A percentile compares a stretch with the other conserved stretches of the same genome.
phyloP scores from a whole-genome alignment of 495 filamentous ascomycete species.

The Schizothecium vesticola region DNA sequence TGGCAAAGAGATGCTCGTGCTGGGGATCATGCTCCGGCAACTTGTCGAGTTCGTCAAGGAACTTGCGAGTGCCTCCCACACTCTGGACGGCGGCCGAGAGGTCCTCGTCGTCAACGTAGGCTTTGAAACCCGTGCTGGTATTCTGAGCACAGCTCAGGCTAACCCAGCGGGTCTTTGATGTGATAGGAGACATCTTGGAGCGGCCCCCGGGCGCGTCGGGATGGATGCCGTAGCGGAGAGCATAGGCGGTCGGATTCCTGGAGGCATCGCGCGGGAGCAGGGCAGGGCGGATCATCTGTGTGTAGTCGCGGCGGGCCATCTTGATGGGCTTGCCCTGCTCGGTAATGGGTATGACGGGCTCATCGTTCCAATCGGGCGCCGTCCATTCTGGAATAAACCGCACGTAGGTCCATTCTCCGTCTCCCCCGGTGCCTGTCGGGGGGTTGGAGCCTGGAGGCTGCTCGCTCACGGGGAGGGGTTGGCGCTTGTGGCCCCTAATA shows the following conservation, averaged over 20 bases:
- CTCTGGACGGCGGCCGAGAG: background rate
- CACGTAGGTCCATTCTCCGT: background rate
- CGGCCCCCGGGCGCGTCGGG: conserved; percentile 23
- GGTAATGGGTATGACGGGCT: background rate
- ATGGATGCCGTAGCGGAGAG: conserved; percentile 31
- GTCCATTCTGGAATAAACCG: background rate
- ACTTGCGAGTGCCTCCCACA: conserved; percentile 9
- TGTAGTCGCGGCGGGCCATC: conserved; percentile 13
- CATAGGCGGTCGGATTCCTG: conserved; percentile 28
- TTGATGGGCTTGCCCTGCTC: background rate
- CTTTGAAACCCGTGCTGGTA: conserved; percentile 2
- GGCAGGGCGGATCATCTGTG: conserved; percentile 24
- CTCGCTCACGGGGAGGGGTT: background rate
- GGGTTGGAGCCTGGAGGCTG: background rate
- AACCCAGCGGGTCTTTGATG: conserved; percentile 20
- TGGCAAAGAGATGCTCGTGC: background rate
- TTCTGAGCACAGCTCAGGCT: background rate
- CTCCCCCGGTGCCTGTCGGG: background rate
- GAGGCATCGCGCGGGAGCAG: conserved; percentile 18
- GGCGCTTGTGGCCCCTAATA: background rate
- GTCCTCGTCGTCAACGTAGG: conserved; percentile 4
- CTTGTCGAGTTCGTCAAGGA: conserved; percentile 12
- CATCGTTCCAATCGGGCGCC: background rate
- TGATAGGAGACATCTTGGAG: conserved; percentile 30
- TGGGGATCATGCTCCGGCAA: background rate